phyloP scores from a whole-genome alignment of 768 basidiomycete species.

The Boletus reticuloceps region DNA sequence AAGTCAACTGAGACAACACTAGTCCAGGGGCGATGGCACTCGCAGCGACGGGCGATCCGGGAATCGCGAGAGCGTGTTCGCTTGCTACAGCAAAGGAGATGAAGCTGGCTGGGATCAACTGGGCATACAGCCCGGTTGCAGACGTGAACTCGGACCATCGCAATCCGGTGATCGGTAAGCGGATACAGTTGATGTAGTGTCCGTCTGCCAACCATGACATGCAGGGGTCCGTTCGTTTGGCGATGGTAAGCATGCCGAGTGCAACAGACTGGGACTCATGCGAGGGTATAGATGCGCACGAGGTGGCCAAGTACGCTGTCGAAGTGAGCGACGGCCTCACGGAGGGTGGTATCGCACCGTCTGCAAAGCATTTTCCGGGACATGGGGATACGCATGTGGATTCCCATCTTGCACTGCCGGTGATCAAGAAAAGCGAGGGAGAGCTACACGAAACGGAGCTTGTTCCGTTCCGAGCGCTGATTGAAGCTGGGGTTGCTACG shows the following conservation, averaged over 20 bases:
- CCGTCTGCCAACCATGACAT: background rate
- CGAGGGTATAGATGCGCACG: constrained; percentile 43
- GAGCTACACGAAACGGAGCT: constrained; percentile 50
- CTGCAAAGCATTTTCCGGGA: constrained; percentile 70
- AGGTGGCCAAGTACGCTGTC: constrained; percentile 47
- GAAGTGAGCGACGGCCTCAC: constrained; percentile 51
- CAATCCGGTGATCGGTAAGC: constrained; percentile 70
- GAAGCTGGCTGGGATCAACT: constrained; percentile 62
- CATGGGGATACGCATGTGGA: constrained; percentile 74
- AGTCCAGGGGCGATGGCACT: constrained; percentile 78
- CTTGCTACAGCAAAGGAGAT: constrained; percentile 56
- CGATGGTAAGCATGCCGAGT: constrained; percentile 44
- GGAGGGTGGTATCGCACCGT: constrained; percentile 52
- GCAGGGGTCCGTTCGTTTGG: constrained; percentile 69
- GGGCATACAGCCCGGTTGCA: constrained; percentile 69
- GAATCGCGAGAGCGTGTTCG: constrained; percentile 45
- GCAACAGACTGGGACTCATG: background rate
- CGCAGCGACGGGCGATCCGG: constrained; percentile 49
- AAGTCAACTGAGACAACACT: background rate
- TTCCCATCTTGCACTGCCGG: constrained; percentile 64
- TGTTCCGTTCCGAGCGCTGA: constrained; percentile 53
- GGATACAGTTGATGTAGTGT: background rate
- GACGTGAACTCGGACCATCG: constrained; percentile 69
- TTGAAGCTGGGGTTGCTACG: constrained; percentile 43
- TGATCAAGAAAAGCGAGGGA: constrained; percentile 48